Percentiles rank a stretch among this genome's conserved stretches.
Evolutionary conservation across 2,329 filamentous ascomycete species (phyloP).

Genomic region (Stagonosporopsis tanaceti): DNA sequence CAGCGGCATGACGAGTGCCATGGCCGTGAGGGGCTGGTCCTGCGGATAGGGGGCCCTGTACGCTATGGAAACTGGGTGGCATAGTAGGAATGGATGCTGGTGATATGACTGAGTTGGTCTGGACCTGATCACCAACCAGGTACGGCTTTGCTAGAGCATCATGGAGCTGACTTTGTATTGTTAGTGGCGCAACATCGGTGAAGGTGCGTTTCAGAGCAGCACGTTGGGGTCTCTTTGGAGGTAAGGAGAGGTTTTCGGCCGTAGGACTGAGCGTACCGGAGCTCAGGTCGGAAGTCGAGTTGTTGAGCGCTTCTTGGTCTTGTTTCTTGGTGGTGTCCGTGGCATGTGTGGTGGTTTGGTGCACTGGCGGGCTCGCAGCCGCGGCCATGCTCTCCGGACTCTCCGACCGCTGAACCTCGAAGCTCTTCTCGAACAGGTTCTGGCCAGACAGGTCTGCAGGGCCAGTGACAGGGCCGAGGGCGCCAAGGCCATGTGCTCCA

Average conservation of each 20-base stretch:
- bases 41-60: constrained; percentile 45
- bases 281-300: constrained; percentile 30
- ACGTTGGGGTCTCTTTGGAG: constrained; percentile 51
- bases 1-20: constrained; percentile 87
- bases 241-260: constrained; percentile 27
- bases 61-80: constrained; percentile 42
- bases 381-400: constrained; percentile 53
- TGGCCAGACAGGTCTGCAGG: constrained; percentile 75
- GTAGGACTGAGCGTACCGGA: constrained; percentile 35
- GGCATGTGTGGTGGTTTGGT: constrained; percentile 23
- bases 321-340: constrained; percentile 21
- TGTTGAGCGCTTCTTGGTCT: constrained; percentile 23
- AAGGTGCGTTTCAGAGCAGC: constrained; percentile 83
- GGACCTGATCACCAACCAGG: constrained; percentile 60
- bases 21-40: constrained; percentile 74
- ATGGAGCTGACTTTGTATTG: constrained; percentile 81
- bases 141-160: constrained; percentile 88
- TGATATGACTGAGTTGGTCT: constrained; percentile 55
- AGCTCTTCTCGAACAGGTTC: constrained; percentile 87
- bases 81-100: constrained; percentile 56
- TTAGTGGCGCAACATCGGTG: constrained; percentile 80
- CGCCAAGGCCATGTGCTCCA: constrained; percentile 57
- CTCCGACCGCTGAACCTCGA: constrained; percentile 63
- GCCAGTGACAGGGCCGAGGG: constrained; percentile 76
- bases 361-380: constrained; percentile 29